phyloP scores from a whole-genome alignment of 1,284 basidiomycete species.

The Trametes hirsuta region DNA sequence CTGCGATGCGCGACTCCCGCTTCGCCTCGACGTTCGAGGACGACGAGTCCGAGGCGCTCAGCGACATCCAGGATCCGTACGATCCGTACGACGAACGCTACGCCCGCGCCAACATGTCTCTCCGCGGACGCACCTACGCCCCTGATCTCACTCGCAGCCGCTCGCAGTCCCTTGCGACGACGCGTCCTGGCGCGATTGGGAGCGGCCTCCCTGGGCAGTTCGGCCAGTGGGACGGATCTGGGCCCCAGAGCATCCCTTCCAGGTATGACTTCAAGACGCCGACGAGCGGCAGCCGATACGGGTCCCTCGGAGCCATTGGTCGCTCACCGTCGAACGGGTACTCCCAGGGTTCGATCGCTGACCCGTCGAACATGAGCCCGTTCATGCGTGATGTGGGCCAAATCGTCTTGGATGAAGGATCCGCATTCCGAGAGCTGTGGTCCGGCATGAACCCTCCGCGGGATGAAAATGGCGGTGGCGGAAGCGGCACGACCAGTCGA shows the following conservation, averaged over 20 bases:
- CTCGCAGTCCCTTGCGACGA: constrained; percentile 71
- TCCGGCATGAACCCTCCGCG: constrained; percentile 61
- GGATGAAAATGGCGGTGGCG: constrained; percentile 61
- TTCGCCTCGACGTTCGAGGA: constrained; percentile 74
- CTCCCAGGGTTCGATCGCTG: constrained; percentile 50
- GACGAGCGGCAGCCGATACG: constrained; percentile 60
- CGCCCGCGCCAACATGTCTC: constrained; percentile 39
- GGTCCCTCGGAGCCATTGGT: constrained; percentile 57
- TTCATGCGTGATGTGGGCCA: constrained; percentile 79
- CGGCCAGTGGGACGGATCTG: constrained; percentile 58
- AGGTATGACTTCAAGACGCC: constrained; percentile 66
- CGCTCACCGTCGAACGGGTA: constrained; percentile 60
- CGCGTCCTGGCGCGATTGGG: constrained; percentile 53
- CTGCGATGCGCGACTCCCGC: constrained; percentile 64
- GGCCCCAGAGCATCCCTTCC: constrained; percentile 57
- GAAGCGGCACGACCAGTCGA: constrained; percentile 82
- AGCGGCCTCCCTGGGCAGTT: constrained; percentile 43
- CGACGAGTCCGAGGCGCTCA: constrained; percentile 65
- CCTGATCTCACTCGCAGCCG: constrained; percentile 69
- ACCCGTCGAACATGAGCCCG: constrained; percentile 78
- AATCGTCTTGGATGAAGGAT: constrained; percentile 72
- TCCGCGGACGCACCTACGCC: constrained; percentile 57
- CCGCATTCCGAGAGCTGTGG: constrained; percentile 72
- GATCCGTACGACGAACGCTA: constrained; percentile 55
- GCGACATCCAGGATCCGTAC: constrained; percentile 42